Conservation (phyloP, 345 rosid genomes). For the Camelina sativa region DNA sequence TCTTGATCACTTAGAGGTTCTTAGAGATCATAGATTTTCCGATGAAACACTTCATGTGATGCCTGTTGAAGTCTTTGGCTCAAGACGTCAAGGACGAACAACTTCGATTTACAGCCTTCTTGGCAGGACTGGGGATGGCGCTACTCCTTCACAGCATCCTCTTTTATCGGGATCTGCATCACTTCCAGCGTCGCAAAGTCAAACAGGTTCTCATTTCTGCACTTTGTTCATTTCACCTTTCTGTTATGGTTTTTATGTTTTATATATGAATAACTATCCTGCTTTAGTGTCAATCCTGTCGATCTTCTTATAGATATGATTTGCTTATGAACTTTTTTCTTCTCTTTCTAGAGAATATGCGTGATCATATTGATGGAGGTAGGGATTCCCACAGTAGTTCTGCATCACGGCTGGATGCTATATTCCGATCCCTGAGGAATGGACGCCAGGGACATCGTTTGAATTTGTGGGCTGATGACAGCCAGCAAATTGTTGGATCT, state of each 20-base stretch:
- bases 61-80: slow-evolving; percentile 98
- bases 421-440: slow-evolving; percentile 87
- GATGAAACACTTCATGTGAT: slow-evolving; percentile 88
- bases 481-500: slow-evolving; percentile 76
- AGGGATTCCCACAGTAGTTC: slow-evolving; percentile 57
- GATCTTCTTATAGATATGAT: background rate
- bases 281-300: background rate
- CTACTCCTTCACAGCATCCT: slow-evolving; percentile 80
- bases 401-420: slow-evolving; percentile 67
- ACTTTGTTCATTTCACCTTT: background rate
- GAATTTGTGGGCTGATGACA: slow-evolving; percentile 93
- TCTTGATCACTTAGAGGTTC: slow-evolving; percentile 91
- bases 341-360: slow-evolving; percentile 53
- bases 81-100: slow-evolving; percentile 93
- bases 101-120: slow-evolving; percentile 94
- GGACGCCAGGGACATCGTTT: slow-evolving; percentile 86
- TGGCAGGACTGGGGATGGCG: slow-evolving; percentile 72
- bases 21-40: slow-evolving; percentile 83
- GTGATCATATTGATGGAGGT: slow-evolving; percentile 53
- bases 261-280: background rate
- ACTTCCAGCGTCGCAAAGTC: slow-evolving; percentile 54
- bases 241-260: background rate
- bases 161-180: slow-evolving; percentile 72
- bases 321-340: slow-evolving; percentile 30
- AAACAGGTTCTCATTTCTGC: slow-evolving; percentile 55